Evolutionary conservation across 192 early-diverging fungal species (phyloP), one percentile per base, ranked within the genome.

Genomic region (Coemansia sp.): DNA sequence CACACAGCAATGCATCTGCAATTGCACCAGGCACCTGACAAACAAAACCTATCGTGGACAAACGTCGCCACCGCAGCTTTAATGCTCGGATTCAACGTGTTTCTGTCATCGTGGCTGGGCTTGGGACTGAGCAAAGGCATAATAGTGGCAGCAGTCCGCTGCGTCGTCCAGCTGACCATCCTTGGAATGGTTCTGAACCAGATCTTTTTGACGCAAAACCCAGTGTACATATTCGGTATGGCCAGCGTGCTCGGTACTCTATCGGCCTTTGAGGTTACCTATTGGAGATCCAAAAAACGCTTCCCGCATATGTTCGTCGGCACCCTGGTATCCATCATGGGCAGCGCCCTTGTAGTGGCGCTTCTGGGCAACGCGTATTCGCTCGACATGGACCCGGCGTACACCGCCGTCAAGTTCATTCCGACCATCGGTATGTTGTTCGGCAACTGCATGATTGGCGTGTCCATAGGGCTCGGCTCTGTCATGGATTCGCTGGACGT

Each of bases 391-490:
- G 65, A 71, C 18, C 92, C 92, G 3, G 87, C 90, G 56, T 90
- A 85, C 66, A 76, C 84, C 12, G 89, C 94, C 5, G 79, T 77
- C 18, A 86, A 89, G 70, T 96, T 93, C 59, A 91, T 96, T 48
- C 92, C 94, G 18, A 92, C 90, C 0, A 77, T 96, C 10, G 94
- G 92, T 25, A 96, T 96, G 94, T 70, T 96, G 31, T 85, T 94
- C 12, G 93, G 92, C 32, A 94, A 92, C 65, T 78, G 85, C 45
- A 90, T 93, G 86, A 87, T 86, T 12, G 89, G 87, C 20, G 85
- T 88, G 42, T 86, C 90, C 16, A 76, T 93, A 51, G 91, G 87
- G 0, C 77, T 88, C 50, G 81, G 85, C n/a, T 60, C 76, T 5
- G 86, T 86, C 17, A 81, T 91, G 61, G 84, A 80, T 34, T 84